Base-by-base conservation (phyloP, 371 early-diverging fungal genomes). In the Apophysomyces sp. region DNA sequence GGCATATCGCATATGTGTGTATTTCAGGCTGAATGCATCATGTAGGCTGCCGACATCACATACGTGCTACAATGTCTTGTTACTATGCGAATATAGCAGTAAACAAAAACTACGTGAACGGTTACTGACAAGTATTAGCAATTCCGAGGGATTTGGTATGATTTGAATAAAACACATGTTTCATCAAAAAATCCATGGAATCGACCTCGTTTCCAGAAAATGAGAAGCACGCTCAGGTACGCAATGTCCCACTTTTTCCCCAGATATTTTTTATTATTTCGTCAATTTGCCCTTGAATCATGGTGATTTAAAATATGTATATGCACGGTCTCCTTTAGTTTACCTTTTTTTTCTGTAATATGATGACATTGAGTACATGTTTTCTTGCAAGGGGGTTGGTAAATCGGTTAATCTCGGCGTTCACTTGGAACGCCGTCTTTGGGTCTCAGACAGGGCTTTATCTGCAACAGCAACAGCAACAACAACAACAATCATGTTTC, bases 21-120 rank as follows among this genome's bases (percentile, higher is more conserved):
- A 37, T 37, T 37, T 15, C 8, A 18, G 24, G 3, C 21, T 44
- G 3, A 24, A 56, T 16, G 93, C 94, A 71, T 91, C 92, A 7
- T 12, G 24, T 65, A 78, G 83, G 40, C 56, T 89, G 41, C 90
- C 90, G 0, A 92, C 96, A 0, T 88, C 94, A 0, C 81, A 90
- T 66, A 94, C 94, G 9, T 95, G 95, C 72, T 99, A 98, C 70
- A 95, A 94, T 55, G 86, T 94, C 2, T 68, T 99, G n/a, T 74
- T 98, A 30, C 74, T 99, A 31, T 96, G 97, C 18, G 96, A 96
- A 69, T 98, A 98, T 62, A 66, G 76, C 5, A 72, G 85, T 15
- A 85, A 87, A 55, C 89, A 90, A 27, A 95, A 94, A 72, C 69
- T 99, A 62, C 74, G 83, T 24, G 82, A 89, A 32, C 85, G 91